These are phyloP conservation scores for Sphaerulina populicola DNA, from an alignment of 2,329 filamentous ascomycete genomes.

Conservation along the genomic window DNA sequence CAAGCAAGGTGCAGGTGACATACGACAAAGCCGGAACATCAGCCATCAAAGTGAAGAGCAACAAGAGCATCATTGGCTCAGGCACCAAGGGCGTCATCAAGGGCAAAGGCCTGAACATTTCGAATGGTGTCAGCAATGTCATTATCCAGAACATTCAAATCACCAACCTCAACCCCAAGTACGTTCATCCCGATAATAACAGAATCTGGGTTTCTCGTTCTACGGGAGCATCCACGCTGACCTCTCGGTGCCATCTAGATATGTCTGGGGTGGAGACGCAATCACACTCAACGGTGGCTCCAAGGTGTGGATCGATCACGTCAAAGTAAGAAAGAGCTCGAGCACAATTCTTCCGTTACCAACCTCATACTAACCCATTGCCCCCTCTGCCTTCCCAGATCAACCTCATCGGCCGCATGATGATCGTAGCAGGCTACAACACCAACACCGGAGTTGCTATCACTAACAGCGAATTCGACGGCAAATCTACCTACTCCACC, in stretches of 20 bases:
- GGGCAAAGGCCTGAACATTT: conserved; percentile 37
- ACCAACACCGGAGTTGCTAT: conserved; percentile 54
- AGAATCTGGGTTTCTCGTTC: too few species aligned
- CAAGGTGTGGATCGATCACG: conserved; percentile 34
- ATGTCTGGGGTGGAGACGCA: conserved; percentile 37
- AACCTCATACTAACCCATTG: background rate
- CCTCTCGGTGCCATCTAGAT: too few species aligned
- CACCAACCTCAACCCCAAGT: conserved; percentile 34
- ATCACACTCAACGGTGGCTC: conserved; percentile 33
- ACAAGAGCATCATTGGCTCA: conserved; percentile 38
- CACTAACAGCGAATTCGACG: conserved; percentile 54
- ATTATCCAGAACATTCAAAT: conserved; percentile 43
- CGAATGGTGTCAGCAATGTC: conserved; percentile 43
- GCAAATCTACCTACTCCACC: conserved; percentile 47
- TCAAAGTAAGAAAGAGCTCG: conserved; percentile 26
- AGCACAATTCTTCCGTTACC: background rate
- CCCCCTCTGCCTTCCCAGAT: conserved; percentile 32
- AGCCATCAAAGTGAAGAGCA: conserved; percentile 34
- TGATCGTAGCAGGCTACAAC: conserved; percentile 52
- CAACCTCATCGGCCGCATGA: conserved; percentile 52
- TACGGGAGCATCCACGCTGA: too few species aligned
- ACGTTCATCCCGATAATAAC: too few species aligned
- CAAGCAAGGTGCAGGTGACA: conserved; percentile 22
- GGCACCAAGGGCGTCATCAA: conserved; percentile 36
- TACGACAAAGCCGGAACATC: conserved; percentile 51